These are phyloP conservation scores for Fusarium setosum DNA, from an alignment of 2,329 filamentous ascomycete genomes.

Conservation along the genomic window DNA sequence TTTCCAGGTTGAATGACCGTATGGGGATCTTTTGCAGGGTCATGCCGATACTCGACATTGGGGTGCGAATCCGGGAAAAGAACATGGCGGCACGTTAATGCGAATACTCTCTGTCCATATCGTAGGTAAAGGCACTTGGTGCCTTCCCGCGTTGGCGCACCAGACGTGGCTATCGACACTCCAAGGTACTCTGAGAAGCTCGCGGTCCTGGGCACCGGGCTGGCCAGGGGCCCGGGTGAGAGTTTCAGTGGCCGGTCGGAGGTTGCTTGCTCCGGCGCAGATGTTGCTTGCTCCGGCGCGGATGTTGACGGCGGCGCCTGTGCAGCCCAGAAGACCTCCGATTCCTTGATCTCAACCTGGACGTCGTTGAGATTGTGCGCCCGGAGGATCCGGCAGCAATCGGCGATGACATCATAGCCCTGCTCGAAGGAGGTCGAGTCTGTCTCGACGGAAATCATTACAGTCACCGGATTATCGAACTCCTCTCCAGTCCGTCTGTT, in stretches of 20 bases:
- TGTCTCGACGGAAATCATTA: constrained; percentile 11
- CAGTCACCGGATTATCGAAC: background rate
- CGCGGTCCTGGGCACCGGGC: background rate
- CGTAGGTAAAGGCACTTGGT: constrained; percentile 10
- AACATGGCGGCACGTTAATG: constrained; percentile 19
- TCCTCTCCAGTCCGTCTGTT: background rate
- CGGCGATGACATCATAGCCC: background rate
- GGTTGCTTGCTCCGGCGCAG: background rate
- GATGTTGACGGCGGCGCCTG: background rate
- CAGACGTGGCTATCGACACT: background rate
- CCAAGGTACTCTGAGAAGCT: background rate
- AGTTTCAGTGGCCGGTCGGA: background rate
- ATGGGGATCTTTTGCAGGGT: background rate
- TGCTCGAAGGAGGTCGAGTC: background rate
- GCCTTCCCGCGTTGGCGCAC: background rate
- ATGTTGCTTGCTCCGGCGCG: background rate
- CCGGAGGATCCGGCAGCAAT: constrained; percentile 1
- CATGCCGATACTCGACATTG: background rate
- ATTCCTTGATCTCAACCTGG: constrained; percentile 13
- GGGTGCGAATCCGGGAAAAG: background rate
- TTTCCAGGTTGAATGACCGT: constrained; percentile 12
- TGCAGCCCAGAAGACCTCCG: background rate
- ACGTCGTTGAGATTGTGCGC: constrained; percentile 1
- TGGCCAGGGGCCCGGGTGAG: background rate
- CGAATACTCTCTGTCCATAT: background rate